Conservation (phyloP, 1,284 basidiomycete species). For the Puccinia polysora region DNA sequence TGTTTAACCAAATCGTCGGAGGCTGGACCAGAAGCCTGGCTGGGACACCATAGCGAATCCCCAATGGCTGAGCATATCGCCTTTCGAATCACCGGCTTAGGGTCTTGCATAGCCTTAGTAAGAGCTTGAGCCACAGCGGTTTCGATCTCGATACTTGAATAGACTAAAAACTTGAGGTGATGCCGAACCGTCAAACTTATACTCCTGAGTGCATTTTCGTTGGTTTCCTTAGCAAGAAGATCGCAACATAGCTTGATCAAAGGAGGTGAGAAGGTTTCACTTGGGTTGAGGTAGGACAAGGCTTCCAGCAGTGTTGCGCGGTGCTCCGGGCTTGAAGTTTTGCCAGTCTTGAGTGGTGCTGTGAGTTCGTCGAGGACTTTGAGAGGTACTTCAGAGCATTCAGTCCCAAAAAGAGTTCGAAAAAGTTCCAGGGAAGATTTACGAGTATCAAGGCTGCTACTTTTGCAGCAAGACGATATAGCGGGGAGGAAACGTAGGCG, state of each 20-base stretch:
- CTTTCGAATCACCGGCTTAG: conserved; percentile 35
- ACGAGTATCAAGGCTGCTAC: conserved; percentile 66
- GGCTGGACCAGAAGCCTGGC: neutral
- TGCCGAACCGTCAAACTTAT: conserved; percentile 12
- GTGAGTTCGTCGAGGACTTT: conserved; percentile 65
- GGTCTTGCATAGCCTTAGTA: conserved; percentile 41
- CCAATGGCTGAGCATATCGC: conserved; percentile 37
- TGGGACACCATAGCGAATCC: conserved; percentile 31
- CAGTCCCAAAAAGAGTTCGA: conserved; percentile 58
- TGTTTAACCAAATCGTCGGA: neutral
- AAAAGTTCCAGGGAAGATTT: conserved; percentile 63
- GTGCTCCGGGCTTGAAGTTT: conserved; percentile 79
- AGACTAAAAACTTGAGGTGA: conserved; percentile 29
- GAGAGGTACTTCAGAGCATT: conserved; percentile 45
- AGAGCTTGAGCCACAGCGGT: conserved; percentile 16
- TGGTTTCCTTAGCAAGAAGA: conserved; percentile 37
- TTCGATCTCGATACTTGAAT: conserved; percentile 15
- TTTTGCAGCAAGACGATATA: conserved; percentile 69
- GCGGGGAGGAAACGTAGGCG: conserved; percentile 66
- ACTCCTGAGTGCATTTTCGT: conserved; percentile 38
- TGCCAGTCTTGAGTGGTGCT: conserved; percentile 69
- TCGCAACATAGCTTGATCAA: conserved; percentile 39
- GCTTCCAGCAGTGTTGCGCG: conserved; percentile 75
- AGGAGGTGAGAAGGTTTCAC: conserved; percentile 8
- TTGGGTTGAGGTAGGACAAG: conserved; percentile 54